Evolutionary conservation across 176 grass and related monocot species (phyloP).

Genomic region (Triticum turgidum): DNA sequence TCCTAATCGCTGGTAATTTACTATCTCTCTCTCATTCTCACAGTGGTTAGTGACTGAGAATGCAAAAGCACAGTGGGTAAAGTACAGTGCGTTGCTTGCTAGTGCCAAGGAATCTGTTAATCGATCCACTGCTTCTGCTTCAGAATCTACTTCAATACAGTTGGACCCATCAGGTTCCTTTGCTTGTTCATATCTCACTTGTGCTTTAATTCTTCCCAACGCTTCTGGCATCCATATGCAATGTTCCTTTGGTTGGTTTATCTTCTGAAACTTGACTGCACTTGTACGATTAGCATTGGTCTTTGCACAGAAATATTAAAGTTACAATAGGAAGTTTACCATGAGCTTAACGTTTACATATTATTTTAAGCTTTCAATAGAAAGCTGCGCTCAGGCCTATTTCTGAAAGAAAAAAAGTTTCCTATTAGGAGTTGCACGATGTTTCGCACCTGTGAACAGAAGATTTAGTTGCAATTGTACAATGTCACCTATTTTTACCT

Average conservation of each 20-base stretch:
- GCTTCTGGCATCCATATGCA: background rate
- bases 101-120: slow-evolving; percentile 40
- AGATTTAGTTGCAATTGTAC: slow-evolving; percentile 1
- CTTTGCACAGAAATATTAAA: slow-evolving; percentile 12
- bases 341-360: background rate
- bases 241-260: background rate
- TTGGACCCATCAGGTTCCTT: slow-evolving; percentile 43
- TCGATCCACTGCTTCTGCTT: slow-evolving; percentile 19
- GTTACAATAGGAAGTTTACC: background rate
- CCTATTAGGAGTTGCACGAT: background rate
- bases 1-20: slow-evolving; percentile 6
- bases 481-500: background rate
- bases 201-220: slow-evolving; percentile 5
- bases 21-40: slow-evolving; percentile 14
- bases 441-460: background rate
- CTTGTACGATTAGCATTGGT: background rate
- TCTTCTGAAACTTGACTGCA: slow-evolving; percentile 12
- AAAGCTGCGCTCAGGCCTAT: background rate
- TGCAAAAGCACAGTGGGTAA: slow-evolving; percentile 74
- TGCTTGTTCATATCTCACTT: slow-evolving; percentile 13
- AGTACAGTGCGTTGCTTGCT: slow-evolving; percentile 73
- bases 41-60: slow-evolving; percentile 95
- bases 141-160: slow-evolving; percentile 37
- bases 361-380: background rate
- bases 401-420: background rate